Evolutionary conservation across 2,329 filamentous ascomycete genomes (phyloP).

Genomic region (Fusarium chuoi): DNA sequence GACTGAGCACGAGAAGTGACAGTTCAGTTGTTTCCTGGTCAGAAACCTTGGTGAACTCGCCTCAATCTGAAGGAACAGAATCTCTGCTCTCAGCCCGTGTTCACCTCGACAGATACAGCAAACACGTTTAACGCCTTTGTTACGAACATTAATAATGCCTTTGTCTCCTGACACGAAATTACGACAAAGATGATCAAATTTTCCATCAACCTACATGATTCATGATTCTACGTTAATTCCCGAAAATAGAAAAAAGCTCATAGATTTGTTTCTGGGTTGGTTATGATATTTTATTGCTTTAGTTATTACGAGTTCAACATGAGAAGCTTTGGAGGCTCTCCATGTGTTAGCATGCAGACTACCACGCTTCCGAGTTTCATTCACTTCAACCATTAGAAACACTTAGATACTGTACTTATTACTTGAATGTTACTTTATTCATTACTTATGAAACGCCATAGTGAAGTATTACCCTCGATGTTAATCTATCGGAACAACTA

Average conservation of each 20-base stretch:
- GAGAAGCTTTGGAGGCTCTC: neutral
- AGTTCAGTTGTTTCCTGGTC: slow-evolving; percentile 34
- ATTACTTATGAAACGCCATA: neutral
- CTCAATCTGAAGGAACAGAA: slow-evolving; percentile 13
- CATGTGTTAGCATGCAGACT: neutral
- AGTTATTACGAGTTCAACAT: neutral
- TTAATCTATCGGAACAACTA: neutral
- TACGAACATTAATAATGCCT: neutral
- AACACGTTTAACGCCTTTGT: slow-evolving; percentile 9
- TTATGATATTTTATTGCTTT: neutral
- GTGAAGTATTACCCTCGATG: neutral
- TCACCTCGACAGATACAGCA: slow-evolving; percentile 27
- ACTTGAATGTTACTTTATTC: neutral
- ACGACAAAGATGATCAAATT: slow-evolving; percentile 16
- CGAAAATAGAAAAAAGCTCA: slow-evolving; percentile 20
- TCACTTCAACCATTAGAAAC: neutral
- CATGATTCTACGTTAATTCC: slow-evolving; percentile 9
- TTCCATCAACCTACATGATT: slow-evolving; percentile 5
- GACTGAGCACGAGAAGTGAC: slow-evolving; percentile 24
- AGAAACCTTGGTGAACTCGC: slow-evolving; percentile 3
- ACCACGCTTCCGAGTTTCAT: neutral
- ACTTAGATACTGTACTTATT: neutral
- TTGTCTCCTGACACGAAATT: slow-evolving; percentile 8
- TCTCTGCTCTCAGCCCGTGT: slow-evolving; percentile 9
- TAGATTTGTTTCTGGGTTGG: slow-evolving; percentile 2